A percentile compares a stretch with the other conserved stretches of the same genome.
phyloP scores from a whole-genome alignment of 2,329 filamentous ascomycete genomes.

The Aaosphaeria arxii region DNA sequence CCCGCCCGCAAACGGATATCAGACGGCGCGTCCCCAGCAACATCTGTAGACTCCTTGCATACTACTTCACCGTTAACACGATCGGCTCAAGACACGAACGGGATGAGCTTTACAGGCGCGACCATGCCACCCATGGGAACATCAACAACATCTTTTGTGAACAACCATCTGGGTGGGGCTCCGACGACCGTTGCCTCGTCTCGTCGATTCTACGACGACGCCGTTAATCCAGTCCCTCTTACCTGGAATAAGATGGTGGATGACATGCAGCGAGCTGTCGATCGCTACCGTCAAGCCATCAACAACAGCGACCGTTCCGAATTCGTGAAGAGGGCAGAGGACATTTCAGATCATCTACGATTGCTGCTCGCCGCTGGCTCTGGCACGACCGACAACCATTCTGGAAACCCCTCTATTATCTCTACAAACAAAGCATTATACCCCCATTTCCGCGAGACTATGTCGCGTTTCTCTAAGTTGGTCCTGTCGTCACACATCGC shows the following conservation, averaged over 20 bases:
- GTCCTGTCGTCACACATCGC: conserved; percentile 98
- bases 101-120: conserved; percentile 46
- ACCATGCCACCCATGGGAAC: conserved; percentile 49
- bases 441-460: conserved; percentile 97
- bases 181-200: conserved; percentile 57
- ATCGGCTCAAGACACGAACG: conserved; percentile 38
- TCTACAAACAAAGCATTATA: conserved; percentile 97
- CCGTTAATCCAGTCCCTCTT: conserved; percentile 68
- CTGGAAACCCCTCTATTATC: conserved; percentile 97
- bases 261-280: conserved; percentile 89
- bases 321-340: conserved; percentile 91
- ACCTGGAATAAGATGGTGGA: conserved; percentile 89
- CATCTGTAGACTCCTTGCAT: conserved; percentile 88
- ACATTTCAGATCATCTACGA: conserved; percentile 94
- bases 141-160: conserved; percentile 54
- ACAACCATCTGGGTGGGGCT: conserved; percentile 44
- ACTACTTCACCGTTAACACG: conserved; percentile 60
- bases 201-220: conserved; percentile 87
- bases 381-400: conserved; percentile 97
- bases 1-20: conserved; percentile 55
- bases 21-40: conserved; percentile 77
- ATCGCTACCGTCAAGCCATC: conserved; percentile 87
- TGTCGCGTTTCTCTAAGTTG: conserved; percentile 99
- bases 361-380: conserved; percentile 93
- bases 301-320: conserved; percentile 78